Evolutionary conservation across 306 rosid species (phyloP), one percentile per base, ranked within the genome.

Genomic region (Quillaja saponaria): DNA sequence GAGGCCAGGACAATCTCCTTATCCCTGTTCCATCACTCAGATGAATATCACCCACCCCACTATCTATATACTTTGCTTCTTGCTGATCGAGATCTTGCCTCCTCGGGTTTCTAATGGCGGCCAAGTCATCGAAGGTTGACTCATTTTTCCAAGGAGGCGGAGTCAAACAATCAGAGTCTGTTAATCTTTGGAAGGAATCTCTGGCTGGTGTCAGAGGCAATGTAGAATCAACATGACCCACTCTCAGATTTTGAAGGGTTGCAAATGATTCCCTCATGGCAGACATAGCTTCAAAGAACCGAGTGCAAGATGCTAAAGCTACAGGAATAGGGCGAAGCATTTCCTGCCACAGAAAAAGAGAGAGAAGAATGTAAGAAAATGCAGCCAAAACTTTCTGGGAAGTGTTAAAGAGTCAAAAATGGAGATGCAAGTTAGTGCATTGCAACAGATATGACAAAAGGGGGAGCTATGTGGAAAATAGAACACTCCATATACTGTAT

Each of bases 321-420:
- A 84, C 87, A 11, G 96, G 99, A 65, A 92, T 92, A 11, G 99
- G 99, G 19, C 96, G 95, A 63, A 92, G 96, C 96, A 89, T 92
- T 76, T 92, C 96, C 96, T 89, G 74, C 67, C 50, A 48, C 41
- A 13, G 19, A 55, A 28, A 55, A 61, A 59, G 21, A 34, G 17
- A 39, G 40, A 40, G 7, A 56, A 44, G 34, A 66, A 10, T 37
- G 6, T 5, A 6, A 37, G 10, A 37, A 10, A 37, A 5, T 5
- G 10, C 40, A 37, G 10, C 40, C 40, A 37, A 37, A 37, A 37
- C 40, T 5, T 37, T 10, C 40, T 37, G 40, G 10, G 40, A 5
- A 37, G 40, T 10, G 10, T n/a, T 5, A 37, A 6, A 37, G 40
- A 6, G 40, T 10, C 40, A 5, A 37, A 6, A 37, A 6, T 10